phyloP scores from a whole-genome alignment of 495 filamentous ascomycete genomes.

The Tuber indicum region DNA sequence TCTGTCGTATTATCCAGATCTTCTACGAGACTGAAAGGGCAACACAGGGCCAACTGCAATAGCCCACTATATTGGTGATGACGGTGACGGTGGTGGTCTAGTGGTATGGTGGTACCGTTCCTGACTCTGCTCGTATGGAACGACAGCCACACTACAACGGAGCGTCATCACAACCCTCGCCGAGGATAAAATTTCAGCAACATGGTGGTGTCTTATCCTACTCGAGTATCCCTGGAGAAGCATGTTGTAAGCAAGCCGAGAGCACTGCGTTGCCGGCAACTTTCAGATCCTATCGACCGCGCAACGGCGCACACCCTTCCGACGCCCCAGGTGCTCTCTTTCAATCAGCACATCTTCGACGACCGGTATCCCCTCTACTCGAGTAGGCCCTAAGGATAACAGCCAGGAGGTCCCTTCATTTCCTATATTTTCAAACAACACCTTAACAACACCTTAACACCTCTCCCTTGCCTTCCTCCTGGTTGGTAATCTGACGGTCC shows the following conservation, averaged over 20 bases:
- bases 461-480: background rate
- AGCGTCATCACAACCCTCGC: background rate
- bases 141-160: background rate
- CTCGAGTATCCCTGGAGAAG: background rate
- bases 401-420: background rate
- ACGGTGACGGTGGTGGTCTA: background rate
- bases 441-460: background rate
- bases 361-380: background rate
- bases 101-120: background rate
- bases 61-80: background rate
- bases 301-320: background rate
- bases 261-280: background rate
- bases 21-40: background rate
- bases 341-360: background rate
- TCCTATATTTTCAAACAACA: background rate
- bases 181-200: background rate
- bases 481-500: background rate
- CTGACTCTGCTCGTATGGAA: background rate
- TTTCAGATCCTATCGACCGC: background rate
- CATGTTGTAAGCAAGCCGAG: background rate
- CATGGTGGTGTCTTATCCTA: background rate
- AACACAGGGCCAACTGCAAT: background rate
- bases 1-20: background rate
- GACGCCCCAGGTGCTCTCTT: background rate
- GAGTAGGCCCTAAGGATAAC: background rate